phyloP scores from a whole-genome alignment of 805 yeast species.

The Wickerhamiella siamensis region DNA sequence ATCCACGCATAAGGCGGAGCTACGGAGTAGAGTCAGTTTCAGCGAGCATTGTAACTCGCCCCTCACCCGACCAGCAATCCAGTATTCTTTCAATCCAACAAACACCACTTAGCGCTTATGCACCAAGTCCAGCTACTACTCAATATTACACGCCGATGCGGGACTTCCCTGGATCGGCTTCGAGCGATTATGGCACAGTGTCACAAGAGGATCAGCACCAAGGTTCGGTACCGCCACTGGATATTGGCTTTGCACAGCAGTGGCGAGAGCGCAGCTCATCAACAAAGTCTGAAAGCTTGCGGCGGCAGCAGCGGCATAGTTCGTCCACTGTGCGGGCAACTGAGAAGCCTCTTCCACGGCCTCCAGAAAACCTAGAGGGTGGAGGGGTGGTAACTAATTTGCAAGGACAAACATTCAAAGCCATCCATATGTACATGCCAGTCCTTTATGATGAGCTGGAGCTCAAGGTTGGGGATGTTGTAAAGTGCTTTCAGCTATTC shows the following conservation, averaged over 20 bases:
- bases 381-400: slow-evolving; percentile 15
- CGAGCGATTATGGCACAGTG: no score
- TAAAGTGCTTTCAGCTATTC: slow-evolving; percentile 63
- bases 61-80: not conserved
- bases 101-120: not conserved
- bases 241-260: no score
- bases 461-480: slow-evolving; percentile 50
- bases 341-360: no score
- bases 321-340: no score
- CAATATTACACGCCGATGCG: not conserved
- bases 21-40: not conserved
- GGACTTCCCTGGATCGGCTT: no score
- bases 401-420: slow-evolving; percentile 33
- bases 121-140: not conserved
- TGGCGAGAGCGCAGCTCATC: no score
- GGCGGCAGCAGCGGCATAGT: no score
- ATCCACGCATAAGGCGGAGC: not conserved
- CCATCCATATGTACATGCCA: slow-evolving; percentile 57
- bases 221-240: no score
- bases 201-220: no score
- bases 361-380: no score
- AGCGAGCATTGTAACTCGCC: not conserved
- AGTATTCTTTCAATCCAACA: not conserved
- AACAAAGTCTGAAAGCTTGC: no score
- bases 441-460: slow-evolving; percentile 74